phyloP scores from a whole-genome alignment of 805 yeast genomes.

The Yamadazyma ubonensis region DNA sequence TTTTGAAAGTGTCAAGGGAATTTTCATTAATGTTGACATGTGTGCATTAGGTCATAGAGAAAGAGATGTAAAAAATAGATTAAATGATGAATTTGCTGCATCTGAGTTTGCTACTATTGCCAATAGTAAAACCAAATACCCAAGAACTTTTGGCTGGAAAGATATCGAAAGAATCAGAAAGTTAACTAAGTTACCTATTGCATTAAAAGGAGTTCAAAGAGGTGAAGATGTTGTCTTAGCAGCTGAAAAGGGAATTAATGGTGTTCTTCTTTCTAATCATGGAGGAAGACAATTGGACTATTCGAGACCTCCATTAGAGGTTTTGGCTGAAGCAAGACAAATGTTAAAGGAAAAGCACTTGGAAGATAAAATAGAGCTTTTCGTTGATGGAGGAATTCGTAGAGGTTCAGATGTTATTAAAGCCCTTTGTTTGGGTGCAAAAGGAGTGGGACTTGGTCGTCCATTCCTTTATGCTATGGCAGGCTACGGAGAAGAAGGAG shows the following conservation, averaged over 20 bases:
- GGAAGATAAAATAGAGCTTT: conserved; percentile 46
- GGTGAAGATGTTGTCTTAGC: conserved; percentile 76
- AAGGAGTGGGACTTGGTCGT: conserved; percentile 67
- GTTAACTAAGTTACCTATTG: conserved; percentile 42
- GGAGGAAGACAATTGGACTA: conserved; percentile 89
- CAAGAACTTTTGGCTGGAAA: conserved; percentile 28
- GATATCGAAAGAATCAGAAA: conserved; percentile 22
- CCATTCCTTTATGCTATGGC: conserved; percentile 63
- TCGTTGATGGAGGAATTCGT: conserved; percentile 67
- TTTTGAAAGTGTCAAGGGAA: conserved; percentile 28
- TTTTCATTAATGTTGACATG: conserved; percentile 35
- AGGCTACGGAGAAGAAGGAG: conserved; percentile 64
- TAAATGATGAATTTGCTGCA: conserved; percentile 8
- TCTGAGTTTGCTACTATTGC: conserved; percentile 10
- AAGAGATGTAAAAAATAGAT: conserved; percentile 30
- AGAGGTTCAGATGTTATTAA: conserved; percentile 66
- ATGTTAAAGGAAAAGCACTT: conserved; percentile 46
- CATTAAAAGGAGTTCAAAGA: conserved; percentile 74
- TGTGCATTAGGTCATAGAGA: conserved; percentile 43
- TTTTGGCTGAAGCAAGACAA: conserved; percentile 67
- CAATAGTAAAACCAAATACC: conserved; percentile 9
- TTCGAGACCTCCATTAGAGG: conserved; percentile 70
- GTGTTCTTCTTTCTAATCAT: conserved; percentile 80
- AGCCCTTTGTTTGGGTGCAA: conserved; percentile 68
- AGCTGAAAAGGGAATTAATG: conserved; percentile 65